Evolutionary conservation across 192 early-diverging fungal genomes (phyloP), one percentile per base, ranked within the genome.

Genomic region (Entomortierella beljakovae): DNA sequence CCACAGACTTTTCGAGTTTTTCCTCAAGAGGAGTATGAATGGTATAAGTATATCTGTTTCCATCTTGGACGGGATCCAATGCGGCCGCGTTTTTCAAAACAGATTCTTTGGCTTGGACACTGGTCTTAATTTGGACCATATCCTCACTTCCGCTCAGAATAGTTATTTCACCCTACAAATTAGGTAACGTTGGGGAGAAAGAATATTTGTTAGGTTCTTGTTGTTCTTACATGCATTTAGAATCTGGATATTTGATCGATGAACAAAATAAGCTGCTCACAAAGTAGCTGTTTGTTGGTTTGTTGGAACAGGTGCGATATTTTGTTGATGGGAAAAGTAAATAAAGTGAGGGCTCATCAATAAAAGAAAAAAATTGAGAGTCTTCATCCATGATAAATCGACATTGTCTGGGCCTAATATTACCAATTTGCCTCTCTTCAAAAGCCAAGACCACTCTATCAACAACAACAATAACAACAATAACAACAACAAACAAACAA

Each of bases 11-110:
- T 26, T 63, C 68, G 4, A 79, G 46, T 16, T 51, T 69, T 25
- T 29, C 53, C 38, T 79, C 75, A 2, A 69, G 61, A 11, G 75
- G 75, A 0, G 75, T 79, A 22, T 79, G 75, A 31, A 79, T 79
- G 4, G 75, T 79, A 33, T 79, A 79, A 23, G 75, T 70, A 31
- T 79, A 79, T 8, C 49, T 54, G 62, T 70, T 55, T 16, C 75
- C 75, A 57, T 70, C 57, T 42, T 79, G 75, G 62, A 66, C 32
- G 25, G 75, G 75, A 10, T 79, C 75, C 25, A 79, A 37, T 3
- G 75, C 75, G 1, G 75, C 75, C 3, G 67, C 75, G n/a, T 79
- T 79, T 50, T 69, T 79, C 55, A 79, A 23, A 42, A 79, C 70
- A 28, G 75, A 79, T n/a, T 70, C 75, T 31, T 79, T 79, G 51